These are phyloP conservation scores for Talaromyces nanjingensis DNA, from an alignment of 495 filamentous ascomycete genomes.

Conservation along the genomic window DNA sequence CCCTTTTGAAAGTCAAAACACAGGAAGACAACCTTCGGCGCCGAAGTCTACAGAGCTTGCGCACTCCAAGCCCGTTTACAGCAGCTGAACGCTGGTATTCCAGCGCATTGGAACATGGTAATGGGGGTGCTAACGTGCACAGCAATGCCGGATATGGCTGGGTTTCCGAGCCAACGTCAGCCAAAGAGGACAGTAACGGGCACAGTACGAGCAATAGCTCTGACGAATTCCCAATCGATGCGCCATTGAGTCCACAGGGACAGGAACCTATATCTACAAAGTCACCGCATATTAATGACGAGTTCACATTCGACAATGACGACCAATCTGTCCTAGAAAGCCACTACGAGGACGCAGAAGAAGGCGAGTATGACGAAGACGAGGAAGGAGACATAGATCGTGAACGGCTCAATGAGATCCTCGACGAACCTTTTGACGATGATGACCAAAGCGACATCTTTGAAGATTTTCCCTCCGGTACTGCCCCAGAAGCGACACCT, in stretches of 20 bases:
- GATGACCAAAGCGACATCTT: slow-evolving; percentile 26
- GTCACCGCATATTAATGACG: slow-evolving; percentile 4
- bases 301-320: slow-evolving; percentile 18
- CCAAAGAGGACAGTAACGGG: neutral
- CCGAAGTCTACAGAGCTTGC: slow-evolving; percentile 74
- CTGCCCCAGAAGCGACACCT: slow-evolving; percentile 30
- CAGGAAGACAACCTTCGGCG: slow-evolving; percentile 77
- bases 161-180: slow-evolving; percentile 15
- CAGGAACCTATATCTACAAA: neutral
- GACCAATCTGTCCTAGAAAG: slow-evolving; percentile 38
- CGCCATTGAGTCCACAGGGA: neutral
- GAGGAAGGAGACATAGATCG: slow-evolving; percentile 37
- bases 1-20: slow-evolving; percentile 72
- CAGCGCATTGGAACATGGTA: slow-evolving; percentile 38
- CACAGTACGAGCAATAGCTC: neutral
- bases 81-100: slow-evolving; percentile 71
- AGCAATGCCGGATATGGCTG: slow-evolving; percentile 26
- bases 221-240: neutral
- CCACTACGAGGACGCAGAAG: slow-evolving; percentile 54
- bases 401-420: slow-evolving; percentile 36
- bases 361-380: slow-evolving; percentile 29
- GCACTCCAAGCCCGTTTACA: slow-evolving; percentile 79
- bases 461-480: slow-evolving; percentile 19
- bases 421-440: slow-evolving; percentile 34
- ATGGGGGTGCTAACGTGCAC: slow-evolving; percentile 15